A percentile compares a stretch with the other conserved stretches of the same genome.
phyloP scores from a whole-genome alignment of 768 basidiomycete species.

The Amanita polypyramis region DNA sequence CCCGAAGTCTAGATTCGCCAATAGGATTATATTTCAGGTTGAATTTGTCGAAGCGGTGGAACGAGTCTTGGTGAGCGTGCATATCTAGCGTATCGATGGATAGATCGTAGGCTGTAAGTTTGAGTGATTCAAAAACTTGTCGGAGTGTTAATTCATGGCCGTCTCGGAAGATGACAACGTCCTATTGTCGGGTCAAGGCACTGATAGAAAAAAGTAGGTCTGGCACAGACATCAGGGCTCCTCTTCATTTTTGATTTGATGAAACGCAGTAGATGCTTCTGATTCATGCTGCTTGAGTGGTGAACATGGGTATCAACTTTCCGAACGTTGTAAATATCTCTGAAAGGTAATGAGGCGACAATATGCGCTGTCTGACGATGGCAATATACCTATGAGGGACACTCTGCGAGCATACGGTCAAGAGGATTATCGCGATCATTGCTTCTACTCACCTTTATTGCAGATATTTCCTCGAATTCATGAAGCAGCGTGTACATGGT shows the following conservation, averaged over 20 bases:
- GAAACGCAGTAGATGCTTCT: constrained; percentile 95
- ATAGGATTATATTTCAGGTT: constrained; percentile 97
- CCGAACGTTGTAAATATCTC: constrained; percentile 96
- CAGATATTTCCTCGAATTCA: constrained; percentile 87
- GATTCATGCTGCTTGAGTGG: constrained; percentile 98
- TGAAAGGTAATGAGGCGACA: constrained; percentile 16
- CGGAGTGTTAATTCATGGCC: constrained; percentile 78
- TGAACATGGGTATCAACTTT: constrained; percentile 99
- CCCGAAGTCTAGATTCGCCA: constrained; percentile 87
- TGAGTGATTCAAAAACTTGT: constrained; percentile 94
- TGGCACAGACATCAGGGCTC: constrained; percentile 51
- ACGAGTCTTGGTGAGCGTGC: constrained; percentile 97
- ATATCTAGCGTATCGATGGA: constrained; percentile 99
- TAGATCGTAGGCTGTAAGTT: constrained; percentile 92
- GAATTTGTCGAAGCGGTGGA: constrained; percentile 98
- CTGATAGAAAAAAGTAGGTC: background rate
- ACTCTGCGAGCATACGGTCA: constrained; percentile 27
- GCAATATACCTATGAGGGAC: constrained; percentile 71
- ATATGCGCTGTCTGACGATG: background rate
- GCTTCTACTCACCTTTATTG: constrained; percentile 77
- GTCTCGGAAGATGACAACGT: constrained; percentile 93
- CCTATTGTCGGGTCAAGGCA: constrained; percentile 32
- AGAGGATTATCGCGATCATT: background rate
- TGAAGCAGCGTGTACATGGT: constrained; percentile 88
- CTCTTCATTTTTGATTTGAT: constrained; percentile 99